Conservation (phyloP, 192 early-diverging fungal genomes). For the Backusella luteola region DNA sequence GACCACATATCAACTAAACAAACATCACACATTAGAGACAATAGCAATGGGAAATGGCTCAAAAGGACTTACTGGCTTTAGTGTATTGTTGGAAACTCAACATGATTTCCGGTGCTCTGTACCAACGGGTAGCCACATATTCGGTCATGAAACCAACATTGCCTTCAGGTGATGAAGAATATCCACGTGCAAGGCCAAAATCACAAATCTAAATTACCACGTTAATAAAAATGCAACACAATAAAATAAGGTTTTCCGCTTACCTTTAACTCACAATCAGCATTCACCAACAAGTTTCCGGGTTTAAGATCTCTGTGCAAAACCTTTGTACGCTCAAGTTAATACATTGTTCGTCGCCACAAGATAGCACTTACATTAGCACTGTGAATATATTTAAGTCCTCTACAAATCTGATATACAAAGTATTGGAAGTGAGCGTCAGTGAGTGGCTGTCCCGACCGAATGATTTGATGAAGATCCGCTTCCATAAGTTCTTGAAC, state of each 20-base stretch:
- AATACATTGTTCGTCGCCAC: neutral
- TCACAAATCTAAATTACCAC: conserved; percentile 92
- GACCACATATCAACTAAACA: conserved; percentile 82
- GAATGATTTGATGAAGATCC: conserved; percentile 71
- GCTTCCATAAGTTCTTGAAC: conserved; percentile 72
- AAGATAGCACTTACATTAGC: conserved; percentile 41
- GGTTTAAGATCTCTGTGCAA: conserved; percentile 92
- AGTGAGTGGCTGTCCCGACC: conserved; percentile 41
- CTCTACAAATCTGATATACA: conserved; percentile 63
- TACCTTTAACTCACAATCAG: conserved; percentile 31
- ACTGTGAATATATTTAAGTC: conserved; percentile 73
- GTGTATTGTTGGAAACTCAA: conserved; percentile 86
- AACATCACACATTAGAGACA: neutral
- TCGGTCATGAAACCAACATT: conserved; percentile 89
- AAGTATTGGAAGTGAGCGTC: conserved; percentile 59
- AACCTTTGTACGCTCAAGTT: conserved; percentile 40
- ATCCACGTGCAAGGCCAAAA: conserved; percentile 89
- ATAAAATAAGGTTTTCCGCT: conserved; percentile 66
- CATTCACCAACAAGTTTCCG: conserved; percentile 41
- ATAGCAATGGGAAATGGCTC: neutral
- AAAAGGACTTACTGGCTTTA: conserved; percentile 66
- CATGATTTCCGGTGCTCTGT: conserved; percentile 93
- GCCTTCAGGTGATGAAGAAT: conserved; percentile 62
- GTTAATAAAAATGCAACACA: conserved; percentile 56
- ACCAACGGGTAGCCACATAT: conserved; percentile 94